phyloP scores from a whole-genome alignment of 2,329 filamentous ascomycete genomes.

The Penicillium capsulatum region DNA sequence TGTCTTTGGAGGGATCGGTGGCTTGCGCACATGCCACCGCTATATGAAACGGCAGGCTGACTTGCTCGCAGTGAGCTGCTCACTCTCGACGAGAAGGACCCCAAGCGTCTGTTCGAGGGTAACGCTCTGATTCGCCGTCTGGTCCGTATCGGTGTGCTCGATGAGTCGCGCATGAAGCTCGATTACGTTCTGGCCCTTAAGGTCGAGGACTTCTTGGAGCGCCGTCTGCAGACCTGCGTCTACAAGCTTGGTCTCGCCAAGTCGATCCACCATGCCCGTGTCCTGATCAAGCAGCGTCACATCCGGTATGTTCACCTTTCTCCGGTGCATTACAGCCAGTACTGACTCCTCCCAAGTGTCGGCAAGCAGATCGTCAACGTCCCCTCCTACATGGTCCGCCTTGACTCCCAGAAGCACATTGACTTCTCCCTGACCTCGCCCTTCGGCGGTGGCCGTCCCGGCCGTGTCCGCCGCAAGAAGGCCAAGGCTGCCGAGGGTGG shows the following conservation, averaged over 20 bases:
- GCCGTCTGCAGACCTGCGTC: slow-evolving; percentile 98
- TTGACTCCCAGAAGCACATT: slow-evolving; percentile 99
- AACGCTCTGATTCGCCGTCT: slow-evolving; percentile 99
- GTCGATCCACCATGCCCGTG: slow-evolving; percentile 99
- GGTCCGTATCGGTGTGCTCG: slow-evolving; percentile 98
- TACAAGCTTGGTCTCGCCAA: slow-evolving; percentile 99
- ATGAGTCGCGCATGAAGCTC: slow-evolving; percentile 99
- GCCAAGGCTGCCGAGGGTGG: slow-evolving; percentile 84
- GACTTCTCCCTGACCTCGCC: slow-evolving; percentile 97
- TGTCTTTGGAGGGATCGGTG: not conserved
- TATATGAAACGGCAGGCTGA: not conserved
- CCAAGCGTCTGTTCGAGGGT: slow-evolving; percentile 99
- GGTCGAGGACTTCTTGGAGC: slow-evolving; percentile 99
- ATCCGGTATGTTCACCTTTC: slow-evolving; percentile 56
- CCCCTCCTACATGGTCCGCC: slow-evolving; percentile 97
- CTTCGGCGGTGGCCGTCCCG: slow-evolving; percentile 93
- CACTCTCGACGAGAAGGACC: slow-evolving; percentile 99
- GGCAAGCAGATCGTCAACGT: slow-evolving; percentile 99
- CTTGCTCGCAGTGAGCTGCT: slow-evolving; percentile 76
- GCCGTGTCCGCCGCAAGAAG: slow-evolving; percentile 99
- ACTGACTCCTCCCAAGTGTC: slow-evolving; percentile 50
- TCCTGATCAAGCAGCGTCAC: slow-evolving; percentile 98
- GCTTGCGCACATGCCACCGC: not conserved
- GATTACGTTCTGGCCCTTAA: slow-evolving; percentile 99
- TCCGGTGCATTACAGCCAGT: not conserved